Evolutionary conservation across 805 yeast species (phyloP), one percentile per base, ranked within the genome.

Genomic region (Hanseniaspora lindneri): DNA sequence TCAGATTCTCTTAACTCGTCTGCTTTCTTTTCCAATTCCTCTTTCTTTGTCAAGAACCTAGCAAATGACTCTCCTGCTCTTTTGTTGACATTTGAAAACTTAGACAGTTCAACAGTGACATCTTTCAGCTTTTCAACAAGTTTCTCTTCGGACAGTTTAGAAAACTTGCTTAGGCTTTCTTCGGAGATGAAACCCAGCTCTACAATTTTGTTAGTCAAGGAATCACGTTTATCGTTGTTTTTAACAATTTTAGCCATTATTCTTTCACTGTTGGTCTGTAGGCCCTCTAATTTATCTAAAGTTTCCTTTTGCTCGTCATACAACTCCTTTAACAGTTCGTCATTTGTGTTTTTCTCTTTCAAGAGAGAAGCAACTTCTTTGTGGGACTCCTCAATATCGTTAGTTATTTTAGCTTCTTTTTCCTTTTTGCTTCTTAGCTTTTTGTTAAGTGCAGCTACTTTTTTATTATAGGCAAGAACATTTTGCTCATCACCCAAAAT

Each of bases 131-230:
- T 66, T 14, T 61, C 56, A 42, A 83, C 62, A 28, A 88, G 62
- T 6, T 71, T 69, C 33, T 75, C 77, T 10, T 85, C 75, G 2
- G 66, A 59, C 17, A 66, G 55, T 30, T 65, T 60, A 30, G 69
- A 71, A 56, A 70, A 75, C 29, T 63, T 58, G 13, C 70, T 70
- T 54, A 84, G 78, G 0, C 92, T 87, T 47, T 83, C 87, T 57
- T 87, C 96, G 0, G 96, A 89, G 16, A 89, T 67, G 3, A 83
- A 83, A n/a, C 96, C 96, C 35, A 88, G 65, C 36, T 83, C 94
- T 52, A 88, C 71, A 27, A 87, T 79, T 57, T 76, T 83, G 51
- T 72, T 75, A 54, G 78, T 80, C 21, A 84, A 62, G 54, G 83
- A 94, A 42, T 81, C 84, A 51, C 83, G 72, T 54, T 95, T 72